Base-by-base conservation (phyloP, 2,329 filamentous ascomycete genomes). In the Trichocomaceae sp. region DNA sequence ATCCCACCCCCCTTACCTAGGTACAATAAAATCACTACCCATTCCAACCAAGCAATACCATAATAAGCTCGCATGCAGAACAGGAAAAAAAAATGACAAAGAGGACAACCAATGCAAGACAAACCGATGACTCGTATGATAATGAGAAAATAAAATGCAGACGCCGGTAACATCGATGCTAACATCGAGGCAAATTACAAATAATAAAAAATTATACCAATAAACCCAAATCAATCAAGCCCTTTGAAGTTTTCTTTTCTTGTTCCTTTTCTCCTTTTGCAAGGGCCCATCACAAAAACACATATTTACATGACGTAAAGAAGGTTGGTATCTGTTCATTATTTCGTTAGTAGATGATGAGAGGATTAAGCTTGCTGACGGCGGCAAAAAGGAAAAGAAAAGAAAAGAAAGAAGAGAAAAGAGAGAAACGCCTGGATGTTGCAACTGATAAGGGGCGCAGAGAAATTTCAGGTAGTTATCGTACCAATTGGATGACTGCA, bases 401-500 rank as follows among this genome's bases (percentile, higher is more conserved):
- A 29, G 8, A 29, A 33, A 31, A 12, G 2, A 20, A 37, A 19
- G 7, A 29, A 29, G 10, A 29, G 8, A 29, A 33, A 31, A 12
- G 2, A 20, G 23, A 19, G n/a, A 29, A 44, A 45, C 17, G 22
- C 22, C 45, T 35, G 37, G 42, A 47, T 13, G 31, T 23, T 29
- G 33, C 17, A 26, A 29, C 5, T 12, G 26, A 22, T 19, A 42
- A 29, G 41, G 10, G 20, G n/a, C 20, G 37, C 22, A 22, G 57
- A 54, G 55, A 59, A 15, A 35, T 35, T 35, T 13, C 15, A 35
- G 31, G 31, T 57, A 47, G 42, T 51, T 55, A 52, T 33, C 85
- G 75, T 84, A 96, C 92, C 90, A 66, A 99, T 77, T 35, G 93
- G 93, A 74, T 99, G 93, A 71, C 90, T 96, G 76, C 89, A 92